phyloP scores from a whole-genome alignment of 23 red algal genomes.

The Porphyridium purpureum region DNA sequence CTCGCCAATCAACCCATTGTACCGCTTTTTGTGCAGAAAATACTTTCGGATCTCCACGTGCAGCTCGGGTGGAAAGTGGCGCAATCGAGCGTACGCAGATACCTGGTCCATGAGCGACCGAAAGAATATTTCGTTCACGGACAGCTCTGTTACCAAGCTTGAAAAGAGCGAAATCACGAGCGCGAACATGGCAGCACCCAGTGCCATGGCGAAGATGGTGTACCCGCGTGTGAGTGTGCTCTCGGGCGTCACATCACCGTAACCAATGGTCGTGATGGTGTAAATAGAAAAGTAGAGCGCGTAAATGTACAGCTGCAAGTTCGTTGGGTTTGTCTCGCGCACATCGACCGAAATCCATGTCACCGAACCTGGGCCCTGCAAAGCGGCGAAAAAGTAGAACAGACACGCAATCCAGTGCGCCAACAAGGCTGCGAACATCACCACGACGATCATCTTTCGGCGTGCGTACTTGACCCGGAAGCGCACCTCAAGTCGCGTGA shows the following conservation, averaged over 20 bases:
- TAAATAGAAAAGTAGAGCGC: conserved; percentile 55
- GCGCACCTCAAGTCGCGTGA: conserved; percentile 30
- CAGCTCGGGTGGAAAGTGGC: conserved; percentile 17
- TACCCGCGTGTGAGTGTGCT: conserved; percentile 27
- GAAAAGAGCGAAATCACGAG: conserved; percentile 32
- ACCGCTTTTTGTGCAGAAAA: conserved; percentile 14
- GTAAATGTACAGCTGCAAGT: conserved; percentile 22
- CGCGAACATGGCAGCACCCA: conserved; percentile 44
- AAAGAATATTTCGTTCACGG: conserved; percentile 12
- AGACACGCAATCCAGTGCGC: conserved; percentile 45
- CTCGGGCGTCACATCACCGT: conserved; percentile 43
- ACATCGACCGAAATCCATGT: too few relatives aligned
- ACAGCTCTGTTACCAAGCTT: conserved; percentile 20
- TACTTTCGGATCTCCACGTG: conserved; percentile 12
- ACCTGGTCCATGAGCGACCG: conserved; percentile 35
- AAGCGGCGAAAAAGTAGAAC: conserved; percentile 49
- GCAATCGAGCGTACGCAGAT: conserved; percentile 6
- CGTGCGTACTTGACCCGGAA: conserved; percentile 30
- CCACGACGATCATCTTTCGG: conserved; percentile 13
- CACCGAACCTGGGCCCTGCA: conserved; percentile 6
- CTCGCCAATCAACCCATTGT: conserved; percentile 9
- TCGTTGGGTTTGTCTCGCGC: too few relatives aligned
- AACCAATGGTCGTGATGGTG: conserved; percentile 60
- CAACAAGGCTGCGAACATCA: conserved; percentile 16
- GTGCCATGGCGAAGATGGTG: conserved; percentile 40